Evolutionary conservation across 2,329 filamentous ascomycete species (phyloP).

Genomic region (Fusarium compactum): DNA sequence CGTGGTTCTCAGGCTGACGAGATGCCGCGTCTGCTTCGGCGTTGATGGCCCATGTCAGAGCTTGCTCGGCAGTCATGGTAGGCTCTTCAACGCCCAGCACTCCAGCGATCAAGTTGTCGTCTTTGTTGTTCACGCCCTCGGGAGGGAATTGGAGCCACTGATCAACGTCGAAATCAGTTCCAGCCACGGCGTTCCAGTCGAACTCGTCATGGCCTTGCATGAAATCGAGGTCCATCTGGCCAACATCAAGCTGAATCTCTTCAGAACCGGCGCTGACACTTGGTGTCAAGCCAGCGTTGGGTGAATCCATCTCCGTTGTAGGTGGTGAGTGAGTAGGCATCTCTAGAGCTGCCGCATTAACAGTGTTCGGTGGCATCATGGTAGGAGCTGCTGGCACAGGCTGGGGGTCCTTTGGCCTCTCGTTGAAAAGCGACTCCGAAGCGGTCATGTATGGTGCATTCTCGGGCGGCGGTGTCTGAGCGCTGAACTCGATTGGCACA

Average conservation of each 20-base stretch:
- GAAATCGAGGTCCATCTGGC: constrained; percentile 60
- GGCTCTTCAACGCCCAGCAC: constrained; percentile 49
- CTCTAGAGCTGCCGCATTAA: constrained; percentile 54
- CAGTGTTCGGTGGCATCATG: constrained; percentile 55
- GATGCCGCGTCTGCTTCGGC: constrained; percentile 41
- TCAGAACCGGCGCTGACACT: constrained; percentile 61
- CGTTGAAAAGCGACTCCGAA: constrained; percentile 55
- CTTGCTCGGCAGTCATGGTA: constrained; percentile 48
- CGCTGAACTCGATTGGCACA: constrained; percentile 54
- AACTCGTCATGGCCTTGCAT: constrained; percentile 62
- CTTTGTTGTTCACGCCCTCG: constrained; percentile 58
- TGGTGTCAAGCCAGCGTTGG: constrained; percentile 56
- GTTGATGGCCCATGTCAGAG: constrained; percentile 48
- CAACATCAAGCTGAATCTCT: constrained; percentile 52
- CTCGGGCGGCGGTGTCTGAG: constrained; percentile 67
- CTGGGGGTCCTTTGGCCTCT: constrained; percentile 46
- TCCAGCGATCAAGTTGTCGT: constrained; percentile 54
- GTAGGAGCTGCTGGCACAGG: constrained; percentile 27
- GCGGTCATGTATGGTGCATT: constrained; percentile 59
- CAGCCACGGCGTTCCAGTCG: constrained; percentile 66
- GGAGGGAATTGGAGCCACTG: constrained; percentile 70
- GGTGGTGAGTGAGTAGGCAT: constrained; percentile 58
- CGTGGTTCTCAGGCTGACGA: constrained; percentile 29
- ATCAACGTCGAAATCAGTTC: constrained; percentile 68
- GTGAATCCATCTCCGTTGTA: constrained; percentile 58